Base-by-base conservation (phyloP, 1,284 basidiomycete genomes). In the Wolfiporia cocos region DNA sequence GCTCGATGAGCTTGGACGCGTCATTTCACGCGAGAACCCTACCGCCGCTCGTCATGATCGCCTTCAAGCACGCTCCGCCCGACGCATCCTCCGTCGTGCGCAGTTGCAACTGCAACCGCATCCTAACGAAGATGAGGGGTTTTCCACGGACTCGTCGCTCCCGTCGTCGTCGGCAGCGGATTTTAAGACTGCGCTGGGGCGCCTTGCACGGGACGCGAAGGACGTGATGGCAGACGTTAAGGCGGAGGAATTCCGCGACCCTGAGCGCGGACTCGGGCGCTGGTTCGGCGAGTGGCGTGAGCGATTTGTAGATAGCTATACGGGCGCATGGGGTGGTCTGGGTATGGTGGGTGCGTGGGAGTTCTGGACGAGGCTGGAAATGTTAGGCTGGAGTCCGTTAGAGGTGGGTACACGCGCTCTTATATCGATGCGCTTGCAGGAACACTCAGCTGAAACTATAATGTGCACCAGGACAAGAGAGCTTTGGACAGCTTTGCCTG, bases 271-370 rank as follows among this genome's bases (percentile, higher is more conserved):
- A 0, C 59, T 88, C 11, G 73, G 68, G 2, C 67, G 69, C 48
- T 74, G 86, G 63, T 97, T 95, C 65, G 78, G 74, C 6, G 75
- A 76, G 35, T 97, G 93, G 93, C 72, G 90, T 35, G 68, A 74
- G 40, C 69, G 68, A 48, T 92, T 86, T 54, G 68, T 70, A 10
- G 92, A 97, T 47, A 91, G 81, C 48, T 97, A 96, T 65, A 68
- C 74, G 2, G 82, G 85, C 36, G 93, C 93, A 3, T 97, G 88
- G 78, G 93, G 92, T 37, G 90, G 91, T 3, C 68, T 96, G 34
- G 90, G 86, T 1, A 75, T 95, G 43, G 84, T 95, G 0, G 85
- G 86, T 44, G 90, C 89, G 29, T 97, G 94, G 93, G 93, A 96
- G 64, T 96, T 95, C 61, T 97, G 92, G 92, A 81, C 81, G 17